Evolutionary conservation across 306 rosid species (phyloP), one percentile per base, ranked within the genome.

Genomic region (Trichosanthes truncata): DNA sequence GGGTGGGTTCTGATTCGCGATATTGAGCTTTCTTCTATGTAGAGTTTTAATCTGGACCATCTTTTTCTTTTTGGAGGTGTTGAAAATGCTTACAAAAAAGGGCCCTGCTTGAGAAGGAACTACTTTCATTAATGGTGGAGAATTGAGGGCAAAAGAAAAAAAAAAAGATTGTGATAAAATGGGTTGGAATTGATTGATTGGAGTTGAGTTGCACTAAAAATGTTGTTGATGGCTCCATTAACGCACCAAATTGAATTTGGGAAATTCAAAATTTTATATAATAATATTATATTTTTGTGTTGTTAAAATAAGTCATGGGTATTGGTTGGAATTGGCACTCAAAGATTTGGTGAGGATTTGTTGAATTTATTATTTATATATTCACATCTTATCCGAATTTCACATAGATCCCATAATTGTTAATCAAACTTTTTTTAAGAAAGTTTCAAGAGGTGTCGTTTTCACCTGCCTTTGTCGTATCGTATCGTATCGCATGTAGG

Each of bases 271-370:
- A 4, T 13, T 31, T 62, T 10, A 31, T 62, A 3, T 62, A 18
- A 53, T 20, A 1, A 12, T 10, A 60, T 60, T 9, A 13, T 12
- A 25, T 3, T 11, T 23, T 2, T 21, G 8, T 57, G 10, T 52
- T 17, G 1, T 52, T 52, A 23, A 15, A 52, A 52, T 52, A 52
- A 55, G 13, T 55, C 3, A 26, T 56, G 62, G 62, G 62, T 12
- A 61, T 61, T 59, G 35, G 33, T 59, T 59, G 35, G 26, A 3
- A 59, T 59, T 61, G 40, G 40, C 68, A 61, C 68, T 61, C 68
- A 61, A 12, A 61, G 68, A 61, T 61, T 61, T 61, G 68, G 40
- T 61, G 40, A 61, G 68, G 68, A 61, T 61, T 61, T 61, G 68
- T 61, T 61, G 68, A 29, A 3, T 25, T 59, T 23, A 25, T 57